A percentile compares a stretch with the other conserved stretches of the same genome.
Evolutionary conservation across 2,329 filamentous ascomycete species (phyloP).

Genomic region (Juglanconis juglandina): DNA sequence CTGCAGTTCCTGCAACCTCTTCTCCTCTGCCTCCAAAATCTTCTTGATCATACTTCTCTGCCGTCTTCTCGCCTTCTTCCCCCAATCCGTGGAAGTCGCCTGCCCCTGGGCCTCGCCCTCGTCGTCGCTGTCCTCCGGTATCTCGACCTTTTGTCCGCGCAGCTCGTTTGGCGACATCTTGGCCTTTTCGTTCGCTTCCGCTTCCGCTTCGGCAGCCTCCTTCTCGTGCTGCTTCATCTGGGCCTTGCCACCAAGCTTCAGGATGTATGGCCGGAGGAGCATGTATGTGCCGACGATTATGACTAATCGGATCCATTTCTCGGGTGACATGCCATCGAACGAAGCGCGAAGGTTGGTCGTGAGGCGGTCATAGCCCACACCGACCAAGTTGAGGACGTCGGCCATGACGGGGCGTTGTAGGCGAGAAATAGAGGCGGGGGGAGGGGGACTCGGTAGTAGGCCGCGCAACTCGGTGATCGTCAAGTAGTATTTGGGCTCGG

Average conservation of each 20-base stretch:
- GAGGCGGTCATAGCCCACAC: constrained; percentile 31
- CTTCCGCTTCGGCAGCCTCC: constrained; percentile 49
- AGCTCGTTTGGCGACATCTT: constrained; percentile 63
- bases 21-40: constrained; percentile 61
- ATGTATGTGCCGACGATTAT: constrained; percentile 70
- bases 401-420: constrained; percentile 23
- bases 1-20: constrained; percentile 48
- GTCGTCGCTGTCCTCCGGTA: constrained; percentile 52
- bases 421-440: neutral
- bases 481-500: too few species aligned
- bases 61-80: constrained; percentile 65
- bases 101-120: constrained; percentile 44
- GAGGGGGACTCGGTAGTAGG: neutral
- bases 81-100: constrained; percentile 58
- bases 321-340: constrained; percentile 47
- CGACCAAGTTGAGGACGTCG: constrained; percentile 24
- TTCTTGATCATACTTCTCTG: constrained; percentile 66
- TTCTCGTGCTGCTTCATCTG: constrained; percentile 64
- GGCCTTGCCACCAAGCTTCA: constrained; percentile 61
- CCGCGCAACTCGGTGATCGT: neutral
- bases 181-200: constrained; percentile 36
- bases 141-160: constrained; percentile 51
- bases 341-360: constrained; percentile 47
- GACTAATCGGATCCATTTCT: constrained; percentile 65
- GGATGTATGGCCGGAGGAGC: constrained; percentile 69